Base-by-base conservation (phyloP, 768 basidiomycete genomes). In the Cystobasidium tubakii region DNA sequence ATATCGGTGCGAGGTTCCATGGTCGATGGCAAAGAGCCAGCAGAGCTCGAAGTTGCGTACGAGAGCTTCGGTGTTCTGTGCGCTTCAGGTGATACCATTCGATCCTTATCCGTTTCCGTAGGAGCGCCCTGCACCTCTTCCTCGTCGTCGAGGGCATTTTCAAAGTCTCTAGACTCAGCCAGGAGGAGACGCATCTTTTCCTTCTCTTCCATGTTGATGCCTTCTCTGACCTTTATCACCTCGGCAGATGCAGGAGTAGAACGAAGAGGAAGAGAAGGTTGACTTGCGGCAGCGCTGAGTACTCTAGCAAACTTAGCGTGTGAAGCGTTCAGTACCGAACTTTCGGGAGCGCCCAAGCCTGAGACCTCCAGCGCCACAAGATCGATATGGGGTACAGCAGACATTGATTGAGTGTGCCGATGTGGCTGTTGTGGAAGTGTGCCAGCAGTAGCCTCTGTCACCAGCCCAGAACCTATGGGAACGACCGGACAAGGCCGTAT, bases 1-100 rank as follows among this genome's bases (percentile, higher is more conserved):
- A n/a, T 50, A 17, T 50, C 15, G n/a, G 46, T 50, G 4, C 46
- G 46, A 50, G 46, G 46, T 21, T 50, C 46, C 7, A 3, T 21
- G 4, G 46, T 50, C n/a, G 46, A 50, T 9, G 46, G 46, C 15
- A 17, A 19, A 50, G 46, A 50, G n/a, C n/a, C 46, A 50, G 46
- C 46, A 4, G 46, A 50, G 46, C 46, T 50, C 4, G 46, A 50
- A 17, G 46, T 50, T 9, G 46, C 46, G 46, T 50, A 50, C 46
- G 46, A 50, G n/a, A 50, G 46, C 46, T 50, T 50, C 4, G 46
- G 46, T n/a, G 46, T 50, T 50, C 46, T 50, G n/a, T 50, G 46
- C 46, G 21, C 4, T 50, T 50, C 46, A 50, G 46, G 46, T 19
- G 46, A 50, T 12, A 21, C 4, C n/a, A 50, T 4, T n/a, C 21